Conservation (phyloP, 148 eudicot genomes). For the Nyssa sinensis region DNA sequence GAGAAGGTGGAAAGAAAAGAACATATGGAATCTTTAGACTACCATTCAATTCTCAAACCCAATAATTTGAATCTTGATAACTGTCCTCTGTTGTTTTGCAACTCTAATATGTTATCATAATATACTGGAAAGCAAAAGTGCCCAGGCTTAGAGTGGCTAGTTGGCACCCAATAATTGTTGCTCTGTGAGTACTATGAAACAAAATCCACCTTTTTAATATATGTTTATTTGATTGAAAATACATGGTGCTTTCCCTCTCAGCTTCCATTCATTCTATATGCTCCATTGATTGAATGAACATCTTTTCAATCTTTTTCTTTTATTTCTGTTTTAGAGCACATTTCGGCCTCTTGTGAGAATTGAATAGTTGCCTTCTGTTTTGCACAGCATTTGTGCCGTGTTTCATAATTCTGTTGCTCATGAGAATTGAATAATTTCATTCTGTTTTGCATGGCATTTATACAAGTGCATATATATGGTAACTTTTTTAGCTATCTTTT, state of each 20-base stretch:
- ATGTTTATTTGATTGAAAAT: conserved; percentile 9
- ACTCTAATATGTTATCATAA: not conserved
- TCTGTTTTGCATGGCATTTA: too few species aligned
- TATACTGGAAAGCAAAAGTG: not conserved
- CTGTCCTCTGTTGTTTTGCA: not conserved
- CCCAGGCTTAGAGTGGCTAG: not conserved
- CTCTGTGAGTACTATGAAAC: conserved; percentile 9
- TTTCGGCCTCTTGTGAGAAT: not conserved
- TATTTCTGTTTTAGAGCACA: not conserved
- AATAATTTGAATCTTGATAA: not conserved
- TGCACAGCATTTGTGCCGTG: too few species aligned
- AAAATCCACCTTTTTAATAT: conserved; percentile 10
- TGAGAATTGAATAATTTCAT: too few species aligned
- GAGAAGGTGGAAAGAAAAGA: too few species aligned
- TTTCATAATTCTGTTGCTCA: not conserved
- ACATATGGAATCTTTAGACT: too few species aligned
- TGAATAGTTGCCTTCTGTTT: not conserved
- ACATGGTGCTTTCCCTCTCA: conserved; percentile 14
- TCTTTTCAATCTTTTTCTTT: not conserved
- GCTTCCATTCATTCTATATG: conserved; percentile 12
- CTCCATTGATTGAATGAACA: not conserved
- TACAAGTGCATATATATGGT: not conserved
- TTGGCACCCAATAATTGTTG: not conserved
- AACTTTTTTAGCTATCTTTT: not conserved
- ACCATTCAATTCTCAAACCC: too few species aligned